These are phyloP conservation scores for Neoarthrinium moseri DNA, from an alignment of 2,329 filamentous ascomycete species.

Conservation along the genomic window DNA sequence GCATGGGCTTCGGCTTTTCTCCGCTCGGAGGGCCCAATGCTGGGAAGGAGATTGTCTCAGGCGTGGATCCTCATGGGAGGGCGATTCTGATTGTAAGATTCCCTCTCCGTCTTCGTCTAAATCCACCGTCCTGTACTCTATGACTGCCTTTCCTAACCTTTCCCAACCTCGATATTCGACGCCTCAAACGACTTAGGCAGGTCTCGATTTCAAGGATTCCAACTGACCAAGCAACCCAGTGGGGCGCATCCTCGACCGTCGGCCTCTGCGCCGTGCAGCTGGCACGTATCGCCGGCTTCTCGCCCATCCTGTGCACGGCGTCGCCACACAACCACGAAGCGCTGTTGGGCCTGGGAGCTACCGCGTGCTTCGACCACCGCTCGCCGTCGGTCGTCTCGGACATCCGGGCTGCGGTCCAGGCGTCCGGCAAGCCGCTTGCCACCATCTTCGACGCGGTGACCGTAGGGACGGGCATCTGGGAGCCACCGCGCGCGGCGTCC, in stretches of 20 bases:
- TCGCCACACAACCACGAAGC: slow-evolving; percentile 26
- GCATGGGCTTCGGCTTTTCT: slow-evolving; percentile 12
- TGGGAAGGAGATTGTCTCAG: slow-evolving; percentile 1
- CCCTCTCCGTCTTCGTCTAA: too few relatives aligned
- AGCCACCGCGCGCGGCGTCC: background rate
- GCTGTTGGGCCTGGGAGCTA: slow-evolving; percentile 25
- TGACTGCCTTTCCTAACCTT: background rate
- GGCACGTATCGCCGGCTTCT: slow-evolving; percentile 23
- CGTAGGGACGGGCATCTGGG: slow-evolving; percentile 8
- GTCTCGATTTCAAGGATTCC: background rate
- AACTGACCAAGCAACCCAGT: slow-evolving; percentile 12
- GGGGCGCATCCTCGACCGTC: slow-evolving; percentile 29
- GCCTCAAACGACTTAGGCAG: too few relatives aligned
- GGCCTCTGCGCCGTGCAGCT: slow-evolving; percentile 29
- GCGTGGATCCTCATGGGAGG: slow-evolving; percentile 10
- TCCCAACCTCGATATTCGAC: too few relatives aligned
- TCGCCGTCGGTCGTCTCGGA: slow-evolving; percentile 20
- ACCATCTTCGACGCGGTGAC: slow-evolving; percentile 15
- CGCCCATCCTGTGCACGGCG: slow-evolving; percentile 26
- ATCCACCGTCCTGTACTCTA: too few relatives aligned
- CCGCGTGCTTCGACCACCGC: slow-evolving; percentile 30
- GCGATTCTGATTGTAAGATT: slow-evolving; percentile 14
- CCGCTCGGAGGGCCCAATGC: background rate
- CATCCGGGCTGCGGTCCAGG: slow-evolving; percentile 8
- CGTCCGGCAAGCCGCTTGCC: slow-evolving; percentile 6